Base-by-base conservation (phyloP, 805 yeast genomes). In the Saturnispora halmiae region DNA sequence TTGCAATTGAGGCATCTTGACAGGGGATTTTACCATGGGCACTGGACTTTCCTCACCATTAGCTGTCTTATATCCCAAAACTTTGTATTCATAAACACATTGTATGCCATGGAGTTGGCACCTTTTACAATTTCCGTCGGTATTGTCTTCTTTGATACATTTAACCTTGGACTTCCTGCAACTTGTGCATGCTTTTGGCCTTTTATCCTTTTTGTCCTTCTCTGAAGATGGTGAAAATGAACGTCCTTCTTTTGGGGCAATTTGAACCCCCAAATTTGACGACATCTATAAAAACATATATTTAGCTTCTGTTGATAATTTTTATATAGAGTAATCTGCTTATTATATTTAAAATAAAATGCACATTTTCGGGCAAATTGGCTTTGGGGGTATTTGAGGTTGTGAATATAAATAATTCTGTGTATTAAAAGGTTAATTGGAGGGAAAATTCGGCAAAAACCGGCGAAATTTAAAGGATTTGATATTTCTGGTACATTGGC, bases 121-220 rank as follows among this genome's bases (percentile, higher is more conserved):
- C 42, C 83, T 54, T 46, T 69, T 72, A 54, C 87, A 79, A 2
- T 79, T 78, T 39, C 71, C 51, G 39, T 54, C 59, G n/a, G n/a
- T n/a, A 46, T 51, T 54, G 2, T 61, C 63, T 5, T 61, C 50
- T 50, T 75, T 75, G 29, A 67, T 67, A 50, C 87, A 79, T 55
- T 70, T 76, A 21, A 79, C 77, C 56, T 79, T 79, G 18, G 79
- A 66, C 51, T 65, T 65, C 42, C 82, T 69, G 54, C 87, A 79
- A 49, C 67, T 66, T 19, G 73, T 65, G 55, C 87, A 79, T 3
- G 86, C 85, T 51, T 73, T 77, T 11, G 42, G 30, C 25, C 39
- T 35, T 31, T 24, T 21, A 14, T 38, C 40, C 21, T 15, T 26
- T n/a, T 33, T 39, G 3, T 24, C 32, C 15, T 19, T 32, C 14